Evolutionary conservation across 1,284 basidiomycete species (phyloP), one percentile per base, ranked within the genome.

Genomic region (Heliocybe sulcata): DNA sequence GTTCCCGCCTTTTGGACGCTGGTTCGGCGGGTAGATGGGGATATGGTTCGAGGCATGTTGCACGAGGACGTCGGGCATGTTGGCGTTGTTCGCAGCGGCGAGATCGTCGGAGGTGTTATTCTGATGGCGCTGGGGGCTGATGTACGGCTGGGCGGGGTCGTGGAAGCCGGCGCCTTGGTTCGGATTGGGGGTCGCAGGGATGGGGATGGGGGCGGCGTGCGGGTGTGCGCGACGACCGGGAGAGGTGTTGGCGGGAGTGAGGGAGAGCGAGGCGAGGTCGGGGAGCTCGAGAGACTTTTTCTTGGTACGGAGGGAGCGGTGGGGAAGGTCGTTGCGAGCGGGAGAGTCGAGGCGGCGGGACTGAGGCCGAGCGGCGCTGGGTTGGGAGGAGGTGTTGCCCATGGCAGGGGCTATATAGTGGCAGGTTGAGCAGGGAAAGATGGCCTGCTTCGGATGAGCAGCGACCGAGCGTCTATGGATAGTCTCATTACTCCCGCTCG

Each of bases 241-340:
- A 26, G 77, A 76, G 57, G 67, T 61, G 49, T 72, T 64, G 29
- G 75, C 69, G 49, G 78, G 75, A 27, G 79, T 77, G 59, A 81
- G 64, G n/a, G 80, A 74, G 55, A 85, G 75, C 54, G 77, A 77
- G 27, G 83, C 83, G 61, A 90, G 81, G 73, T 90, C 87, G 55
- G 87, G 87, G 45, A 90, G 76, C 66, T 90, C 86, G 35, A 90
- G 77, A 0, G 83, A 86, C 63, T 77, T 82, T 72, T 87, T 88
- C 76, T 87, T 89, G 22, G 73, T 73, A 52, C 83, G 75, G 56
- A 87, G 72, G 48, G 83, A 83, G 57, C 71, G 72, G 65, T 79
- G 77, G 26, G 67, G 65, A 51, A 31, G 53, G 20, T 52, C 59
- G 48, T 48, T 56, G 52, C 35, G 60, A 12, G 27, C n/a, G 56